Evolutionary conservation across 768 basidiomycete genomes (phyloP), one percentile per base, ranked within the genome.

Genomic region (Boletus rubroflammeus): DNA sequence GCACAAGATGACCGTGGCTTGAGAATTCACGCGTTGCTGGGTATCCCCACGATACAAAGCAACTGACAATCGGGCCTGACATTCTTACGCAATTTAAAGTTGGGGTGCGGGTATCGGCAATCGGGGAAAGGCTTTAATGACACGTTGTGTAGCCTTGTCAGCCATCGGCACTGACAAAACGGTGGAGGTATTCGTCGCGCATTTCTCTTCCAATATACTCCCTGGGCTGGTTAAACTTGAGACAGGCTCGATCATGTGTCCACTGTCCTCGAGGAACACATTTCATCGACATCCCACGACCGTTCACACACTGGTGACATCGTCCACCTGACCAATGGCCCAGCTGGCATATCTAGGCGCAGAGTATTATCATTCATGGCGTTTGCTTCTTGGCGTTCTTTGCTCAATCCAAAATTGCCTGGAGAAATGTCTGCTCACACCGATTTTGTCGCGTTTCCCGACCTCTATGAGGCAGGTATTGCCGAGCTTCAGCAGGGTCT

Each of bases 391-490:
- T 54, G 51, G 46, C 29, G 6, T 17, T 54, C 48, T 1, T 21
- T 51, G 32, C n/a, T 57, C 47, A 34, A 43, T 43, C 51, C 36
- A 15, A 55, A 36, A 14, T 49, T 58, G 15, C 47, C 62, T 49
- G 43, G 44, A 32, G 61, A 61, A 21, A 58, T 69, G 51, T 31
- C 54, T 36, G 14, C 31, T 32, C 36, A 45, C 15, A 26, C 54
- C 32, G 42, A 50, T n/a, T 29, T 40, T 28, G 10, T n/a, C 3
- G n/a, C 17, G 17, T 69, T 75, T 25, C 84, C 84, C 1, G 83
- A 85, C 64, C 70, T 86, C 6, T 86, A 85, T 54, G 83, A 86
- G 63, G 84, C 81, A 0, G 79, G 82, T 0, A 73, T 86, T 21
- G 42, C 71, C 0, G 82, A 84, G 50, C 72, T 86, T 11, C 82